Base-by-base conservation (phyloP, 148 eudicot species). In the Diospyros kaki region DNA sequence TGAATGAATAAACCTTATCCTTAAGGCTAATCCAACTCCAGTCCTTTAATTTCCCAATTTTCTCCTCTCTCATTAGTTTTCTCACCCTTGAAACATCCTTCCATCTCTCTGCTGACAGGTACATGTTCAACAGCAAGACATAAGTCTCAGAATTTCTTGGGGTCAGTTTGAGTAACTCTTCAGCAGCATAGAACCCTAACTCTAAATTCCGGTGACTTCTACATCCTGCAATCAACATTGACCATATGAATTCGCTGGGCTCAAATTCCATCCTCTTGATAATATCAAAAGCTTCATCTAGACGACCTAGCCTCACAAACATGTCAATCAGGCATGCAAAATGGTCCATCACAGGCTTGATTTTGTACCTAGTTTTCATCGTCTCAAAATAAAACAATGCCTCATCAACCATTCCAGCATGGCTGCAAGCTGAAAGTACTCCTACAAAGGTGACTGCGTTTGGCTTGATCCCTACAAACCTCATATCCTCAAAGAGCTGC, bases 21-120 rank as follows among this genome's bases (percentile, higher is more conserved):
- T 74, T 84, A 41, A 88, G 78, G 74, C 86, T 88, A 52, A 87
- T 69, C 95, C 95, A 87, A 69, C 95, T 90, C 92, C 86, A 90
- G 63, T 90, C 95, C 71, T 70, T 78, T 66, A 87, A 60, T 63
- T 88, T 87, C 28, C 86, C 88, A 9, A 88, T 38, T 66, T 84
- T 87, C 56, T 85, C 89, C 43, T 78, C 83, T 76, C 79, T 88
- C 89, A 88, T 88, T 70, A 85, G 51, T 73, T 91, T 87, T 61
- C 91, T 81, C 66, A 91, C 85, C 76, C 88, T 84, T 10, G 93
- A 85, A 52, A 89, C 93, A 81, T 91, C 93, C 73, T 89, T 82
- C 84, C 83, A 91, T 86, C 81, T 87, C 66, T 61, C 93, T 4
- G 88, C 93, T 45, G 89, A 82, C 17, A 89, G 58, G 75, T 91